These are phyloP conservation scores for Leishmania major DNA, from an alignment of 208 protist genomes.

Conservation along the genomic window DNA sequence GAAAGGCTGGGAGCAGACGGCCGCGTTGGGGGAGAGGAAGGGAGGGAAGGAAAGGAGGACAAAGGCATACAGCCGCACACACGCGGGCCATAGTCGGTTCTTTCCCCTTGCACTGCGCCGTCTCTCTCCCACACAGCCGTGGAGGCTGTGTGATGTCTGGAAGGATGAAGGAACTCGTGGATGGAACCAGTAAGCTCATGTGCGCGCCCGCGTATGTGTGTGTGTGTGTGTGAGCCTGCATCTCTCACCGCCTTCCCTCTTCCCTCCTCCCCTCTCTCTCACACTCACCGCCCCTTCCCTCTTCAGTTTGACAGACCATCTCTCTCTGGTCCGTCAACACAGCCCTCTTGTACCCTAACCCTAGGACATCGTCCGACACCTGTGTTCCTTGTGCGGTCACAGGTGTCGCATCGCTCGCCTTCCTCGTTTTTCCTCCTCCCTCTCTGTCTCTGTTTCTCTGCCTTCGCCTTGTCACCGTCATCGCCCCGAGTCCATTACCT, in stretches of 20 bases:
- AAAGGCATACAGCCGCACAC: neutral
- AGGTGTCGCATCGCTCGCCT: conserved; percentile 1
- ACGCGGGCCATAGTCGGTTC: neutral
- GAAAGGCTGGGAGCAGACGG: neutral
- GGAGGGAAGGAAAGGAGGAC: neutral
- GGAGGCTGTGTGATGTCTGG: neutral
- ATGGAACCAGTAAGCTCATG: neutral
- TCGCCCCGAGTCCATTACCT: neutral
- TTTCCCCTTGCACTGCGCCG: neutral
- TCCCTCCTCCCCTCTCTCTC: neutral
- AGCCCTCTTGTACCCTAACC: conserved; percentile 38
- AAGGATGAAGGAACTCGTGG: neutral
- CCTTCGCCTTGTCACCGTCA: neutral
- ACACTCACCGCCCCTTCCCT: neutral
- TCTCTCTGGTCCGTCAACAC: neutral
- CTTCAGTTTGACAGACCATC: conserved; percentile 8
- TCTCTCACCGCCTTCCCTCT: neutral
- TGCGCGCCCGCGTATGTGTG: neutral
- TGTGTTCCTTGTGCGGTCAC: neutral
- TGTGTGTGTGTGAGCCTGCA: neutral
- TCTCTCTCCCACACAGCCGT: too few relatives aligned
- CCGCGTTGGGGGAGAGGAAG: neutral
- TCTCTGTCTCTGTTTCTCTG: neutral
- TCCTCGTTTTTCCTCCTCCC: neutral
- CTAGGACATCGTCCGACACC: conserved; percentile 9